Conservation (phyloP, 1,284 basidiomycete genomes). For the Marasmius sp. region DNA sequence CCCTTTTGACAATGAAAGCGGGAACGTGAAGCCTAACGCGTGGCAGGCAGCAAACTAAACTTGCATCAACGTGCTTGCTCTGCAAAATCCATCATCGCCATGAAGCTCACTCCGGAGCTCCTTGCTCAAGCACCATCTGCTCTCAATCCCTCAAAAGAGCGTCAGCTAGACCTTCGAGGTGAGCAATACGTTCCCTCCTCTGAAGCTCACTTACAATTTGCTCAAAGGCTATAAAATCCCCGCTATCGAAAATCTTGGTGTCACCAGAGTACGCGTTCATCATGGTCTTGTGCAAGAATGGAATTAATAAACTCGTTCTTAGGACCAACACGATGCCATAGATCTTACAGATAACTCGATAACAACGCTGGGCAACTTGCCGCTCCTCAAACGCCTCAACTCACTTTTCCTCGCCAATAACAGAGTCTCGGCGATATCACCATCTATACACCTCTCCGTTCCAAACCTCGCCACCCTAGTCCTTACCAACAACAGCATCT, state of each 20-base stretch:
- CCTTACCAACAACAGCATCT: constrained; percentile 76
- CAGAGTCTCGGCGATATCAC: constrained; percentile 79
- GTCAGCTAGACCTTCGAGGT: constrained; percentile 95
- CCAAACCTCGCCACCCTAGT: constrained; percentile 83
- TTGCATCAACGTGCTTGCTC: background rate
- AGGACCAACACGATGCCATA: constrained; percentile 93
- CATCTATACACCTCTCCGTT: constrained; percentile 78
- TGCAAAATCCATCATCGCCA: constrained; percentile 28
- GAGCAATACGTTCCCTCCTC: constrained; percentile 29
- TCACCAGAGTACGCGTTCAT: constrained; percentile 74
- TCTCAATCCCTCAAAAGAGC: constrained; percentile 90
- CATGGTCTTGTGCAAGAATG: constrained; percentile 15
- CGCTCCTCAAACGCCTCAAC: constrained; percentile 76
- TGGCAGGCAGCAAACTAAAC: background rate
- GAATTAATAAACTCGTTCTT: constrained; percentile 5
- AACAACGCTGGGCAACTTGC: constrained; percentile 83
- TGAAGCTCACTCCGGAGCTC: constrained; percentile 94
- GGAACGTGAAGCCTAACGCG: constrained; percentile 6
- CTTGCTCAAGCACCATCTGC: constrained; percentile 75
- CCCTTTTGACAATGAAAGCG: constrained; percentile 12
- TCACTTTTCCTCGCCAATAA: constrained; percentile 88
- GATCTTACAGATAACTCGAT: constrained; percentile 98
- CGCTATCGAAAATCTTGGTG: constrained; percentile 98
- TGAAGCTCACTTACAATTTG: constrained; percentile 27
- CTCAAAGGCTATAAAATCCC: constrained; percentile 92